Base-by-base conservation (phyloP, 768 basidiomycete species). In the Mycena maculata region DNA sequence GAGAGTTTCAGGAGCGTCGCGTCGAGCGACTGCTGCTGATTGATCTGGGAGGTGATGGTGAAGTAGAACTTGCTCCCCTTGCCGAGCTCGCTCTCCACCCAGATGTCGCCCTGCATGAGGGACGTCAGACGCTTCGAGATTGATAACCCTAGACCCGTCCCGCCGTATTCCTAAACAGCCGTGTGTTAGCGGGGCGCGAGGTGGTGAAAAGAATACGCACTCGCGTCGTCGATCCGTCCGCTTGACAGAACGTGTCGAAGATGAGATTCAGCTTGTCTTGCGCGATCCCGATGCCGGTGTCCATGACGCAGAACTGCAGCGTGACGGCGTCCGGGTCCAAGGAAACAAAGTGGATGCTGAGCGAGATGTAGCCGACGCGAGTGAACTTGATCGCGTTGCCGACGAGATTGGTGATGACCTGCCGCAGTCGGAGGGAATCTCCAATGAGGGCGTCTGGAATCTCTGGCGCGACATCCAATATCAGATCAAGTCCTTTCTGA, bases 301-400 rank as follows among this genome's bases (percentile, higher is more conserved):
- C 98, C 57, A 92, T 92, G 23, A 99, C 96, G 75, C 96, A 98
- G 84, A 99, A 98, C 80, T 98, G 95, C 23, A 99, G 83, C 28
- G 94, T 95, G 27, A 96, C 94, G 65, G 88, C 91, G 75, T 90
- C 86, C 68, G 94, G 92, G 66, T 95, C 94, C 68, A 91, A 78
- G 7, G 90, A 89, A 47, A 95, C 80, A 63, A 96, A 80, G 25
- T 95, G 83, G 61, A 92, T 95, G 77, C 90, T 95, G 12, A 99
- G 85, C 2, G 95, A 93, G 36, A 99, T 97, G 65, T 93, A 91
- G 1, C 98, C 98, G 60, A 87, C 87, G 2, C 94, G 94, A 0
- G 96, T 97, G 80, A 98, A 98, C 84, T 98, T 98, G 85, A 98
- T 95, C 3, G 96, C 96, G 74, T 98, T 98, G 10, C 95, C 95